phyloP scores from a whole-genome alignment of 2,329 filamentous ascomycete genomes.

The Chaetomium globosum region DNA sequence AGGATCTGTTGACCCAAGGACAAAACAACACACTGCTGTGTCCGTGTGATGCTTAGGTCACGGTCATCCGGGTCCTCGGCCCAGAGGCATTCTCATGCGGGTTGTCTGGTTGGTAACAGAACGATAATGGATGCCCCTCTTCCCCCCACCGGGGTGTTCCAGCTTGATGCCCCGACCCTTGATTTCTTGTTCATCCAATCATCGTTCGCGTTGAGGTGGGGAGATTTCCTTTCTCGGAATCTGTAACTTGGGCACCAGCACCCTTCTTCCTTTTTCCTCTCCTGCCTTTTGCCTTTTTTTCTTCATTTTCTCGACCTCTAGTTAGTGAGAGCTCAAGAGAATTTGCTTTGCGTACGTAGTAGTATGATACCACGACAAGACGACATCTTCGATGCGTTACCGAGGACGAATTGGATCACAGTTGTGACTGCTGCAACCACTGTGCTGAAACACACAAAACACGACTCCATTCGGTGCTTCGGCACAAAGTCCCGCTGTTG shows the following conservation, averaged over 20 bases:
- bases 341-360: background rate
- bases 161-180: conserved; percentile 26
- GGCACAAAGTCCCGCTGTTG: conserved; percentile 6
- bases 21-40: background rate
- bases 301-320: background rate
- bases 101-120: background rate
- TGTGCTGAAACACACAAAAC: conserved; percentile 1
- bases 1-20: background rate
- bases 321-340: background rate
- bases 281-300: background rate
- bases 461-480: background rate
- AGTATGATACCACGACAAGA: background rate
- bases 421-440: background rate
- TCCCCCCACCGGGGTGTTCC: conserved; percentile 1
- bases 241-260: background rate
- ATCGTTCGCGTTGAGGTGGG: conserved; percentile 16
- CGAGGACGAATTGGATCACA: background rate
- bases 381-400: background rate
- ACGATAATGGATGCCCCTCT: background rate
- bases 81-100: background rate
- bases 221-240: conserved; percentile 28
- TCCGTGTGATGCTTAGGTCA: background rate
- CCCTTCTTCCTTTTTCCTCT: conserved; percentile 3
- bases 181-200: conserved; percentile 30
- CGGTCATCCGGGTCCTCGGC: background rate